Base-by-base conservation (phyloP, 2,329 filamentous ascomycete species). In the Madurella fahalii region DNA sequence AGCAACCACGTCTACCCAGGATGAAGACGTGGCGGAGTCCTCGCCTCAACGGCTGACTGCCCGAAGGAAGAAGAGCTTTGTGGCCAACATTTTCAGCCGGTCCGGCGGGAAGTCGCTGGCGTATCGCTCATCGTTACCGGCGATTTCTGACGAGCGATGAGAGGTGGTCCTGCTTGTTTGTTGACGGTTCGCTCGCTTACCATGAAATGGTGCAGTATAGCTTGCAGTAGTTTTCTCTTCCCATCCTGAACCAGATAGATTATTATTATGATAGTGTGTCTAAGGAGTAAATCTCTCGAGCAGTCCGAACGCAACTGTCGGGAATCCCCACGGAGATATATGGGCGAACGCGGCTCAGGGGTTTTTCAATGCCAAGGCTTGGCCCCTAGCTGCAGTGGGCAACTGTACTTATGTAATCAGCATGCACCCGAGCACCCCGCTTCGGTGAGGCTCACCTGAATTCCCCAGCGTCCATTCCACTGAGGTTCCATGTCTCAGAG, bases 51-150 rank as follows among this genome's bases (percentile, higher is more conserved):
- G 39, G n/a, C 66, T 64, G 53, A 68, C 64, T 40, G 62, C 76
- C 31, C 71, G 67, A 32, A 67, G 70, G 47, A 73, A 71, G 58
- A 78, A 72, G 64, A 79, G 76, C 59, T 78, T 79, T 43, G 72
- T 78, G 34, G 69, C 74, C 3, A 68, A 67, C 3, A 61, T 79
- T 9, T 77, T 79, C 62, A 68, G 71, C 12, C 68, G 64, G 50
- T 63, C 63, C n/a, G 54, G 57, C 9, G 50, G 45, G 40, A 64
- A 62, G 47, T 54, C 55, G 34, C 53, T 54, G 31, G 57, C 61
- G 4, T 25, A 61, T 34, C 47, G 48, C 2, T 37, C 52, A 8
- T 45, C 58, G 2, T 18, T 64, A 32, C 55, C 58, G 2, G 44
- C 53, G 17, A 48, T 50, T 45, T 31, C 46, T 18, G 18, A 40